phyloP scores from a whole-genome alignment of 2,329 filamentous ascomycete species.

The Colletotrichum tofieldiae region DNA sequence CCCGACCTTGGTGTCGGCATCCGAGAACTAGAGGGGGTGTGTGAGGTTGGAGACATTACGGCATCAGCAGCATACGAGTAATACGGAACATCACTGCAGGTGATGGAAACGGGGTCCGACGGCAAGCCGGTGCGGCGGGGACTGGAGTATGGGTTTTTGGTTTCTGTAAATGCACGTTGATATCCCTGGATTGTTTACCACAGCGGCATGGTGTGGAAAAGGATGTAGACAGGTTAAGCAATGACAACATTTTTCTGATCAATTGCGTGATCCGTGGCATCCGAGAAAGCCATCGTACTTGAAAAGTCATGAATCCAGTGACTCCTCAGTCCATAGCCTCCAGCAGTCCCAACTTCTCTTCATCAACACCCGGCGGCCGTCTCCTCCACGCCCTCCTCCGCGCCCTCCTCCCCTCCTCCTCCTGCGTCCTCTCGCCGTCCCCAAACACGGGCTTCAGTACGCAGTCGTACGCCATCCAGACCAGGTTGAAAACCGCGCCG shows the following conservation, averaged over 20 bases:
- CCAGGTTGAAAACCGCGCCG: slow-evolving; percentile 59
- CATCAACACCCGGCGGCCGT: slow-evolving; percentile 36
- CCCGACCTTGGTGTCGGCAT: slow-evolving; percentile 72
- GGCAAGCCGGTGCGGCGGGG: not conserved
- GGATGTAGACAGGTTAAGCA: slow-evolving; percentile 28
- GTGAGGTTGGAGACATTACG: not conserved
- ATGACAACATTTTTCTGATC: slow-evolving; percentile 14
- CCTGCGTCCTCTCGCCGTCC: slow-evolving; percentile 82
- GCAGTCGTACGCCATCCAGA: slow-evolving; percentile 64
- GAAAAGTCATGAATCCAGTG: too few relatives aligned
- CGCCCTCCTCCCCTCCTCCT: slow-evolving; percentile 42
- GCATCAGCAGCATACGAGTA: slow-evolving; percentile 2
- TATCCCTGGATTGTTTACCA: slow-evolving; percentile 41
- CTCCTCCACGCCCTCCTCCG: slow-evolving; percentile 24
- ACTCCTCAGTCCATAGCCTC: not conserved
- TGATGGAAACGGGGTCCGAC: not conserved
- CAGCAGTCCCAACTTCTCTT: slow-evolving; percentile 46
- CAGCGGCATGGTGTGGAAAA: slow-evolving; percentile 33
- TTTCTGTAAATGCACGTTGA: slow-evolving; percentile 30
- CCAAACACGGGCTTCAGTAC: slow-evolving; percentile 78
- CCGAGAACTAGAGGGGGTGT: slow-evolving; percentile 46
- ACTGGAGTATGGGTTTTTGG: slow-evolving; percentile 2
- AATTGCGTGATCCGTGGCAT: not conserved
- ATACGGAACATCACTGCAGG: slow-evolving; percentile 8
- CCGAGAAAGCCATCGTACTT: not conserved